A percentile compares a stretch with the other conserved stretches of the same genome.
Conservation (phyloP, 257 asterid genomes). For the Leonotis leonurus region DNA sequence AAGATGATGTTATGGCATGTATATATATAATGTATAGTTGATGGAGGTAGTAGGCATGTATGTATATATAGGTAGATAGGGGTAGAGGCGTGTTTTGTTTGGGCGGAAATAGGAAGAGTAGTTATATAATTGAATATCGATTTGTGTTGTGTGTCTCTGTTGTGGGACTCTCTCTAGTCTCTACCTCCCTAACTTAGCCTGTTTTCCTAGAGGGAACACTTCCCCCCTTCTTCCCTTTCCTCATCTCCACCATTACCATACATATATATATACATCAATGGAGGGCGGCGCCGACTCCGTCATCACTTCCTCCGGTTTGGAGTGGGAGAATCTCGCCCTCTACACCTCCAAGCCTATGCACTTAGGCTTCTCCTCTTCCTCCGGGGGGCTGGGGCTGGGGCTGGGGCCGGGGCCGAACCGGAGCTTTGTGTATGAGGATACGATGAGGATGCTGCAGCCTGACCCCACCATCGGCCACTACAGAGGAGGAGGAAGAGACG, state of each 20-base stretch:
- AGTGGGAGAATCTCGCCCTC: constrained; percentile 27
- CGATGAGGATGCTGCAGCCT: neutral
- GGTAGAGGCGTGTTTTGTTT: constrained; percentile 10
- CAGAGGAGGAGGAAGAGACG: too few relatives aligned
- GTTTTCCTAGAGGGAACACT: constrained; percentile 33
- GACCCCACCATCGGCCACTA: constrained; percentile 19
- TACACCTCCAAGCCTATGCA: constrained; percentile 7
- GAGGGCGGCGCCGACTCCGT: too few relatives aligned
- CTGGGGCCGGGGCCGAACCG: too few relatives aligned
- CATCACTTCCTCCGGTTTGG: too few relatives aligned
- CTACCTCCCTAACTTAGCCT: constrained; percentile 26
- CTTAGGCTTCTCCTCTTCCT: neutral
- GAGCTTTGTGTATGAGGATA: too few relatives aligned
- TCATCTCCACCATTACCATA: neutral
- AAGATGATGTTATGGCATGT: too few relatives aligned
- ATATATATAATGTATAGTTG: too few relatives aligned
- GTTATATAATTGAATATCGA: too few relatives aligned
- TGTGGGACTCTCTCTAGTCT: constrained; percentile 23
- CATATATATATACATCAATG: neutral
- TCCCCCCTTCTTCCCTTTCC: neutral
- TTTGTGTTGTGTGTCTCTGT: too few relatives aligned
- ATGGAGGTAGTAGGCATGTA: too few relatives aligned
- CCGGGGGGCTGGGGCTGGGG: too few relatives aligned
- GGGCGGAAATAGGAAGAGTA: constrained; percentile 19
- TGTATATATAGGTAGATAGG: neutral